Conservation (phyloP, 345 rosid species). For the Eucalyptus regnans region DNA sequence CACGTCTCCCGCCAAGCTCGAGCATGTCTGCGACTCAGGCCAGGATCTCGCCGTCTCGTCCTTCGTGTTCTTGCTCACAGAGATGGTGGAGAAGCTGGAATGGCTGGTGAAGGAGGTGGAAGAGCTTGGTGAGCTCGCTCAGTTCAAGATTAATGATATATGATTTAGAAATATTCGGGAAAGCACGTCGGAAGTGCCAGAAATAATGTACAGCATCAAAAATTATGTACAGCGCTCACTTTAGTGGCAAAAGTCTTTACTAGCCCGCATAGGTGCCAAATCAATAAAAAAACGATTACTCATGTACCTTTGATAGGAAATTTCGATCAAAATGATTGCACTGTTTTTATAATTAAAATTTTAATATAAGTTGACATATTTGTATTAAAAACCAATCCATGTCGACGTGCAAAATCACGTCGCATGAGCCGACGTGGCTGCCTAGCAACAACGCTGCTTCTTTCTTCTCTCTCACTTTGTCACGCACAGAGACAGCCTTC, state of each 20-base stretch:
- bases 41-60: slow-evolving; percentile 33
- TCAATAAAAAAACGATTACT: too few relatives aligned
- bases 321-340: neutral
- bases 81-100: slow-evolving; percentile 38
- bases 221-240: neutral
- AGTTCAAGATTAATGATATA: neutral
- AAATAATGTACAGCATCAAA: too few relatives aligned
- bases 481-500: neutral
- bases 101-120: slow-evolving; percentile 38
- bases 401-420: neutral
- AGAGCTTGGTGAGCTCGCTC: slow-evolving; percentile 38
- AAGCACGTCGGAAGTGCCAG: neutral
- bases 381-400: neutral
- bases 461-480: neutral
- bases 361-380: too few relatives aligned
- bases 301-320: neutral
- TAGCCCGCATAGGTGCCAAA: rapidly evolving
- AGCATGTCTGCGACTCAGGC: neutral
- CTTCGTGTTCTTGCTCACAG: slow-evolving; percentile 24
- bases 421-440: neutral
- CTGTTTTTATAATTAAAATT: too few relatives aligned
- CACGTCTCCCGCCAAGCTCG: neutral
- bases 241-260: too few relatives aligned
- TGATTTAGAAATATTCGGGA: neutral
- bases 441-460: rapidly evolving